Conservation (phyloP, 2,329 filamentous ascomycete genomes). For the Dichotomopilus funicola region DNA sequence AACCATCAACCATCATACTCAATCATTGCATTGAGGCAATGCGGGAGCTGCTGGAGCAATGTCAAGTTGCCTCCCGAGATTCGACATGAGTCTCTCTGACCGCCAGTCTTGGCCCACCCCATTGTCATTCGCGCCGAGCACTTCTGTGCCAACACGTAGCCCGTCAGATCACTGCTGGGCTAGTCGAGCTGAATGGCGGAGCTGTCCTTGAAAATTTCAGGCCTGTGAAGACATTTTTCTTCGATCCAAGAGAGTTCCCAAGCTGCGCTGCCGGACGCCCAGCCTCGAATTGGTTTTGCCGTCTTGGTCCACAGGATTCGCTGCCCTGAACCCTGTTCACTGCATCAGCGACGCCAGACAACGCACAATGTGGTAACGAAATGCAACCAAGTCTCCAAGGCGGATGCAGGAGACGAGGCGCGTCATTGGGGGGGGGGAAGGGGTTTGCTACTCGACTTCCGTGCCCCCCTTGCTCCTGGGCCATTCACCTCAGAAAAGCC, state of each 20-base stretch:
- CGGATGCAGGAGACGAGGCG: constrained; percentile 20
- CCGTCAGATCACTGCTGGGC: background rate
- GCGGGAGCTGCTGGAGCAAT: too few species aligned
- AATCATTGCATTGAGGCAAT: too few species aligned
- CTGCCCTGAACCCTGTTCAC: constrained; percentile 19
- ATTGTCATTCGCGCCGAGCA: background rate
- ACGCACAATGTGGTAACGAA: constrained; percentile 14
- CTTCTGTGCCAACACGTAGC: constrained; percentile 7
- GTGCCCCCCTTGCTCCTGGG: constrained; percentile 13
- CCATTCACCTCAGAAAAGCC: background rate
- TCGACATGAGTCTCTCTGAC: constrained; percentile 9
- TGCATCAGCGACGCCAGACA: constrained; percentile 21
- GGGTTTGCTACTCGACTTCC: constrained; percentile 9
- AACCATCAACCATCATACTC: too few species aligned
- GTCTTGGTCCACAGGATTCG: constrained; percentile 12
- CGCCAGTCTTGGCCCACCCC: constrained; percentile 10
- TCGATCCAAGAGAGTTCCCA: background rate
- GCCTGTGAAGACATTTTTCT: background rate
- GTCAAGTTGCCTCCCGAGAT: too few species aligned
- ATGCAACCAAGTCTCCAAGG: constrained; percentile 19
- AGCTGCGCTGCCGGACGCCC: constrained; percentile 1
- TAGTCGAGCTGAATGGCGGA: background rate
- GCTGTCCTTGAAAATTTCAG: background rate
- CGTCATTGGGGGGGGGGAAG: constrained; percentile 11
- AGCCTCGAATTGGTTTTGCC: constrained; percentile 2